phyloP scores from a whole-genome alignment of 176 grass and related monocot genomes.

The Triticum monococcum region DNA sequence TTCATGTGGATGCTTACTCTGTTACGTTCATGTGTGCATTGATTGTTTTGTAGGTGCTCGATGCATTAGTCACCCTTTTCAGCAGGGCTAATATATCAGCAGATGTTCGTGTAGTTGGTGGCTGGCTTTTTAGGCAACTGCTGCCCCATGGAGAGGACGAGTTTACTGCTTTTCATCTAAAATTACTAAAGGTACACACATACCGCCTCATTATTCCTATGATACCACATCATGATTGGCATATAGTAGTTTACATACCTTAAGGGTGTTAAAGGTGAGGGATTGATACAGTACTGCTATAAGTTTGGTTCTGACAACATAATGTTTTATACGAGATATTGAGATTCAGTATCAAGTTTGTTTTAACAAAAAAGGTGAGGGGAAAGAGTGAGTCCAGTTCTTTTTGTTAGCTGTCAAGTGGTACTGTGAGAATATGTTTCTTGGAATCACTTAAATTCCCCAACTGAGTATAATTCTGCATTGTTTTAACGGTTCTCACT shows the following conservation, averaged over 20 bases:
- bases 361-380: neutral
- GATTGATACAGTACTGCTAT: neutral
- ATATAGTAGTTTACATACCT: constrained; percentile 13
- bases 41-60: constrained; percentile 85
- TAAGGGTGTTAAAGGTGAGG: neutral
- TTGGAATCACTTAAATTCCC: neutral
- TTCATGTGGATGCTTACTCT: neutral
- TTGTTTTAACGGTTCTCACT: neutral
- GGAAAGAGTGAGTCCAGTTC: neutral
- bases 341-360: neutral
- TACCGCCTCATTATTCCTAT: constrained; percentile 2
- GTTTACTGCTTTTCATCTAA: constrained; percentile 76
- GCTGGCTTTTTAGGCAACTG: constrained; percentile 96
- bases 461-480: neutral
- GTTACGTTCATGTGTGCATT: constrained; percentile 11
- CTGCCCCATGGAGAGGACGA: constrained; percentile 86
- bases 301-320: neutral
- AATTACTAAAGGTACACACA: constrained; percentile 54
- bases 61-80: constrained; percentile 83
- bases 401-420: constrained; percentile 1
- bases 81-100: constrained; percentile 83
- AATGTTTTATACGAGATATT: neutral
- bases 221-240: neutral
- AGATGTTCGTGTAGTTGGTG: constrained; percentile 83
- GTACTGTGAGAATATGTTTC: neutral